phyloP scores from a whole-genome alignment of 1,284 basidiomycete genomes.

The Cryptococcus sp. region DNA sequence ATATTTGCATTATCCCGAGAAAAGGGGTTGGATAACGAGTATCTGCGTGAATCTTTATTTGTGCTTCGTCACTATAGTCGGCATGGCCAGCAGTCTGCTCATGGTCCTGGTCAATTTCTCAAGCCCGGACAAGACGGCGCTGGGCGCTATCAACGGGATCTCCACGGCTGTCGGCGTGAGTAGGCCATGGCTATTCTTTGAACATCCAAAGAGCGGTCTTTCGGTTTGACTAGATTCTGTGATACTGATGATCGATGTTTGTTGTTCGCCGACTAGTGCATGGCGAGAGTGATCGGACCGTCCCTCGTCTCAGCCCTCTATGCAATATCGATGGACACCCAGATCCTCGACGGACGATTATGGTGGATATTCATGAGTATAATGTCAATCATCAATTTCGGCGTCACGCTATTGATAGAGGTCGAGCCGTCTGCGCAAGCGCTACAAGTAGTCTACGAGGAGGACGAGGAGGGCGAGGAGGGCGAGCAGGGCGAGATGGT shows the following conservation, averaged over 20 bases:
- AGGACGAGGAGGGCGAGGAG: conserved; percentile 10
- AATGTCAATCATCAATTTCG: conserved; percentile 31
- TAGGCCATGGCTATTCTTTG: not conserved
- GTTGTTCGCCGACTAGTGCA: conserved; percentile 22
- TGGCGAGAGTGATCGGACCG: conserved; percentile 48
- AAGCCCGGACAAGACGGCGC: conserved; percentile 42
- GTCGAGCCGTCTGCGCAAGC: conserved; percentile 7
- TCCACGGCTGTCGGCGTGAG: conserved; percentile 42
- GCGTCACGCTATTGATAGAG: conserved; percentile 23
- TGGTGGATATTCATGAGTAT: conserved; percentile 51
- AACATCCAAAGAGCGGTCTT: too few species aligned
- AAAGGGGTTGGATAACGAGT: conserved; percentile 35
- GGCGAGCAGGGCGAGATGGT: conserved; percentile 4
- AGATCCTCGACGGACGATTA: conserved; percentile 41
- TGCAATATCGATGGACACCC: conserved; percentile 47
- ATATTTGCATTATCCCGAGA: conserved; percentile 20
- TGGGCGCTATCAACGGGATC: conserved; percentile 51
- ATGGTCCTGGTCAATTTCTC: conserved; percentile 49
- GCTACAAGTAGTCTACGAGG: conserved; percentile 8
- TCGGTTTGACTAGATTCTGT: too few species aligned
- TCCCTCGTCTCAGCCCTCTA: conserved; percentile 43
- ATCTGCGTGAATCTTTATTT: conserved; percentile 42
- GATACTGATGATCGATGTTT: not conserved
- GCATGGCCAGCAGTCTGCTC: conserved; percentile 34
- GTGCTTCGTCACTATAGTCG: conserved; percentile 38